Evolutionary conservation across 2,329 filamentous ascomycete species (phyloP).

Genomic region (Penicillium sp.): DNA sequence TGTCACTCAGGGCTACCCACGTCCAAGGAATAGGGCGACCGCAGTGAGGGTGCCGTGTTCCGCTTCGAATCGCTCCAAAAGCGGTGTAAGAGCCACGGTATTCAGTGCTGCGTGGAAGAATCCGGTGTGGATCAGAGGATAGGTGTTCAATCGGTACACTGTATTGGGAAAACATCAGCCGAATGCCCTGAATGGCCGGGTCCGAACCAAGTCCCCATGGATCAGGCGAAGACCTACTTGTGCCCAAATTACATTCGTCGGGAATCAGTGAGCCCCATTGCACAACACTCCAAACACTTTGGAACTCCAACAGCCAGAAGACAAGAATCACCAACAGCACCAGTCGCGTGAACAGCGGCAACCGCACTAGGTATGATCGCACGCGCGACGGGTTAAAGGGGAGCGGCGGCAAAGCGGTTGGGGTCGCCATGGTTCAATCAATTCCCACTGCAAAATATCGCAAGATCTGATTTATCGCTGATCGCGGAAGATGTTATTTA

Average conservation of each 20-base stretch:
- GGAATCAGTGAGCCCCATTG: conserved; percentile 80
- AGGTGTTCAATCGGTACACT: conserved; percentile 95
- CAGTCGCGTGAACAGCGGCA: conserved; percentile 83
- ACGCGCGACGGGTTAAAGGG: conserved; percentile 71
- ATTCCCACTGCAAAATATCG: background rate
- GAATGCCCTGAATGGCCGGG: background rate
- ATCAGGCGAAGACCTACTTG: conserved; percentile 58
- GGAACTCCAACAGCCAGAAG: conserved; percentile 69
- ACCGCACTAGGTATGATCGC: conserved; percentile 76
- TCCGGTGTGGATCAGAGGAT: conserved; percentile 79
- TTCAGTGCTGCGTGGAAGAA: conserved; percentile 82
- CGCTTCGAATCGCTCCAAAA: conserved; percentile 89
- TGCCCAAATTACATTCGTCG: conserved; percentile 67
- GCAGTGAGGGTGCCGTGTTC: conserved; percentile 89
- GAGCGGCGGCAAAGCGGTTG: conserved; percentile 51
- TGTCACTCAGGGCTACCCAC: conserved; percentile 55
- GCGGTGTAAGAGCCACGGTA: conserved; percentile 74
- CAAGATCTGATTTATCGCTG: background rate
- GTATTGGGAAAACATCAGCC: conserved; percentile 10
- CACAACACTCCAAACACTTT: conserved; percentile 69
- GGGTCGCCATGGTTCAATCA: conserved; percentile 42
- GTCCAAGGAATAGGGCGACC: conserved; percentile 84
- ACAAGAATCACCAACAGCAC: conserved; percentile 66
- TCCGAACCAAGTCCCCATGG: background rate
- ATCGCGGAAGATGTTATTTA: background rate